These are phyloP conservation scores for Knoxia roxburghii DNA, from an alignment of 257 asterid species.

Conservation along the genomic window DNA sequence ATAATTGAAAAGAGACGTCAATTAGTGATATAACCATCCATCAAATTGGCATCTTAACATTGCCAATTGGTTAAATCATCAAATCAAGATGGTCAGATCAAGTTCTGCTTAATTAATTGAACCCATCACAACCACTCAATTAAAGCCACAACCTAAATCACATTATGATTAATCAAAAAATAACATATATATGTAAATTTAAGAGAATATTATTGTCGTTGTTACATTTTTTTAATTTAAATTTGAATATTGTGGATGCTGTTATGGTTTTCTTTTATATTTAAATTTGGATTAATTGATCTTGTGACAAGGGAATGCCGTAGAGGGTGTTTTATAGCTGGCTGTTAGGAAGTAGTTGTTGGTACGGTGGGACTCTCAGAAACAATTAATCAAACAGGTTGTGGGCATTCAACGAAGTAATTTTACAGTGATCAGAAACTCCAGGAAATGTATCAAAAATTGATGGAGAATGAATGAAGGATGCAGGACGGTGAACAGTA, in stretches of 20 bases:
- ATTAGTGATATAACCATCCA: background rate
- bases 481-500: too few species aligned
- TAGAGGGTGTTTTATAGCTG: too few species aligned
- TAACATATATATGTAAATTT: too few species aligned
- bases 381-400: constrained; percentile 17
- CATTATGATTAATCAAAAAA: background rate
- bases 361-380: constrained; percentile 13
- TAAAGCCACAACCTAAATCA: constrained; percentile 30
- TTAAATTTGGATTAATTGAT: too few species aligned
- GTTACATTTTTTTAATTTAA: too few species aligned
- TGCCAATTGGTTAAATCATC: constrained; percentile 30
- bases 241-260: too few species aligned
- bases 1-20: background rate
- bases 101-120: constrained; percentile 16
- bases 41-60: constrained; percentile 25
- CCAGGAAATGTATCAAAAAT: constrained; percentile 18
- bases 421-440: constrained; percentile 18
- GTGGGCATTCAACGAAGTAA: constrained; percentile 28
- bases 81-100: constrained; percentile 18
- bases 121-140: constrained; percentile 22
- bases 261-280: too few species aligned
- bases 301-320: too few species aligned
- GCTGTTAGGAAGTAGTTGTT: too few species aligned
- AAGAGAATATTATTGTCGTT: too few species aligned
- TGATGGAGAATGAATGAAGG: background rate